Base-by-base conservation (phyloP, 2,329 filamentous ascomycete species). In the Phaeosphaeriaceae sp. region DNA sequence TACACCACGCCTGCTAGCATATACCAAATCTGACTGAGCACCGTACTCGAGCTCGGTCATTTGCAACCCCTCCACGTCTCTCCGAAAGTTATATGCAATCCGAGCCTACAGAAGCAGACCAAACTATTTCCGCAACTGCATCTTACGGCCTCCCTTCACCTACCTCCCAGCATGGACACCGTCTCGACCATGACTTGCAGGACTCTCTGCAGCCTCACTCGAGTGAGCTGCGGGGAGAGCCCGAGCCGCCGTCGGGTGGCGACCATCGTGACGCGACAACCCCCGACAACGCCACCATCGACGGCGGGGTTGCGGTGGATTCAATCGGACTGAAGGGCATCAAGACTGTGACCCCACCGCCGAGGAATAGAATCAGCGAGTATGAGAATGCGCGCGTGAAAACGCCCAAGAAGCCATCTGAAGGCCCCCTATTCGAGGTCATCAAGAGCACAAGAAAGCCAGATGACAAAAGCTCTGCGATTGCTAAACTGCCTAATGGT, bases 401-500 rank as follows among this genome's bases (percentile, higher is more conserved):
- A 58, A 76, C 68, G 67, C 71, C 67, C 62, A 79, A 67, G 63
- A 80, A 72, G 64, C 77, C 71, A 57, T 49, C 60, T 10, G 77
- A 81, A 57, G 80, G 82, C 2, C 79, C 80, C 56, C 77, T 75
- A 17, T 86, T 87, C 61, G 83, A 83, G 68, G 80, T 86, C 20
- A 78, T 84, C 57, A 81, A 81, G 72, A 82, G 79, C 64, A 72
- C 73, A 7, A 74, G 79, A 51, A 80, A 76, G 58, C 76, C 79
- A 13, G 78, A 75, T 40, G 78, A 81, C 54, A 80, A 80, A 65
- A 78, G 75, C 48, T 78, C 81, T 44, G 81, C 84, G 25, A 79
- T 89, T 42, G 79, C 83, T 41, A 80, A 82, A 54, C 89, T 97
- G 62, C 93, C 94, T 7, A 97, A 96, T 82, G 93, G 93, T 96